Evolutionary conservation across 192 early-diverging fungal species (phyloP), one percentile per base, ranked within the genome.

Genomic region (Thoreauomyces humboldtii): DNA sequence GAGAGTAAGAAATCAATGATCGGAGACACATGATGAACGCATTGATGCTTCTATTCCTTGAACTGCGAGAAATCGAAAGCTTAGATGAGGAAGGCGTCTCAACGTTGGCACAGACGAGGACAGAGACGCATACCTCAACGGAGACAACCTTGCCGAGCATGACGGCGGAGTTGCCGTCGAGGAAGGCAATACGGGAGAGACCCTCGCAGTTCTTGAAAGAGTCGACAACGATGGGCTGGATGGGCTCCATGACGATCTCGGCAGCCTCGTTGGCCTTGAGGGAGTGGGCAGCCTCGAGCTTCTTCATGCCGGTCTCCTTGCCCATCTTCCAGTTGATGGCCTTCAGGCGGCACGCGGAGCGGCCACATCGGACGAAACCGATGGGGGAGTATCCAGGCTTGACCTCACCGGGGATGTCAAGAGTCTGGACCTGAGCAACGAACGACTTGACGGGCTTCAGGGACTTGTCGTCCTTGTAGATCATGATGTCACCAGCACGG

Each of bases 361-460:
- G 95, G 67, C 91, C 93, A 72, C 91, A 93, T 87, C 93, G 95
- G 84, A 92, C 93, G 79, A 93, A 90, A 73, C 93, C 83, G 59
- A 98, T 90, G 46, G 95, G 95, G 62, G 89, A 87, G 89, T 98
- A 98, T 68, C 93, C 93, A 71, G 90, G 87, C 52, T 81, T 72
- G 81, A 98, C 92, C 82, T 94, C 91, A 76, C 92, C 92, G 59
- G 95, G 95, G 88, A 93, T 92, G 88, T 93, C 92, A 74, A 98
- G 85, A 79, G 93, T 88, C 69, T 93, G 94, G 72, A 96, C 89
- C 83, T 98, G 95, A 77, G 95, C 93, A 62, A 74, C 81, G 88
- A 98, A 98, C 73, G 84, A 88, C 67, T 82, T 89, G 69, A 89
- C 77, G 60, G 89, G 92, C 86, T 92, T 95, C 78, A 92, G 89